Conservation (phyloP, 2,329 filamentous ascomycete species). For the Fusarium concolor region DNA sequence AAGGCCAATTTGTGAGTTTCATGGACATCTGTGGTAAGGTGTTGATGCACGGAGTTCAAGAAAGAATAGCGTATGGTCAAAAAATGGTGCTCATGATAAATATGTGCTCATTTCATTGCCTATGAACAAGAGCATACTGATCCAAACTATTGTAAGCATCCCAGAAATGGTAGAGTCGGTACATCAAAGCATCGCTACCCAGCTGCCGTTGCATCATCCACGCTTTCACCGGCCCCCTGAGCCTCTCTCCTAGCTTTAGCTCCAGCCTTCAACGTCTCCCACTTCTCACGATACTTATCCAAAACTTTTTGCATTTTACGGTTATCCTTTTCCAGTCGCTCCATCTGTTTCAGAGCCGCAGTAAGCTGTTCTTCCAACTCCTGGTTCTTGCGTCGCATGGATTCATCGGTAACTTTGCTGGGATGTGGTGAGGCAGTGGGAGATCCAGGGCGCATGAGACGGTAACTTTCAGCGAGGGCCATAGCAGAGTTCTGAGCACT, state of each 20-base stretch:
- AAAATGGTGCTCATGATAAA: background rate
- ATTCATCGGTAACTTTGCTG: slow-evolving; percentile 48
- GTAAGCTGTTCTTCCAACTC: slow-evolving; percentile 77
- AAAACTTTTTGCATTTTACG: slow-evolving; percentile 67
- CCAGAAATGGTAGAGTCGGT: background rate
- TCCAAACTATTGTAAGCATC: slow-evolving; percentile 1
- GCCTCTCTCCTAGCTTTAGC: slow-evolving; percentile 66
- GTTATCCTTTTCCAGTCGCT: slow-evolving; percentile 73
- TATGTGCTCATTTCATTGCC: slow-evolving; percentile 4
- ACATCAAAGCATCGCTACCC: slow-evolving; percentile 22
- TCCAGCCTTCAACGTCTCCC: slow-evolving; percentile 71
- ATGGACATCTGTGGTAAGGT: background rate
- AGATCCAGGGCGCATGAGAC: slow-evolving; percentile 69
- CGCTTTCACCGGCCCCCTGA: slow-evolving; percentile 51
- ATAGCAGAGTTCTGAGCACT: slow-evolving; percentile 89
- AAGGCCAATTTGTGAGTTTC: background rate
- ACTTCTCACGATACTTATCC: slow-evolving; percentile 69
- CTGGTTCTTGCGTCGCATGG: slow-evolving; percentile 62
- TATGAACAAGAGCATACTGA: slow-evolving; percentile 13
- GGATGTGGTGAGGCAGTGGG: slow-evolving; percentile 54
- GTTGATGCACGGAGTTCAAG: background rate
- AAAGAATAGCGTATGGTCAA: background rate
- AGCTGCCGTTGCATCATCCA: slow-evolving; percentile 49
- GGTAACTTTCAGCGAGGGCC: slow-evolving; percentile 85
- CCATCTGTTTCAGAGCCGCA: slow-evolving; percentile 68